Conservation (phyloP, 441 rosid species). For the Corymbia calophylla region DNA sequence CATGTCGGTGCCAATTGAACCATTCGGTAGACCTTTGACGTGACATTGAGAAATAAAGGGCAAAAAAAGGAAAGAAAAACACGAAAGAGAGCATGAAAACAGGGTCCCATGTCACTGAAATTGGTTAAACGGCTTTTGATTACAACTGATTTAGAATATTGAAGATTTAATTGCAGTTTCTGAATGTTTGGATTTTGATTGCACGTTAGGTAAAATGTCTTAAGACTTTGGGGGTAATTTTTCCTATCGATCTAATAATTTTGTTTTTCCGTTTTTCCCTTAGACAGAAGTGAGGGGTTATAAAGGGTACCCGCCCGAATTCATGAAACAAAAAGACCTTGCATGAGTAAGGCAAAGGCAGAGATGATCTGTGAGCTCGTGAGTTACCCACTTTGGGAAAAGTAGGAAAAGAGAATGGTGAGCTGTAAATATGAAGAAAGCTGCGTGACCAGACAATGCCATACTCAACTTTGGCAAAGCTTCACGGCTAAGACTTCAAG, state of each 20-base stretch:
- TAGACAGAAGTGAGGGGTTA: background rate
- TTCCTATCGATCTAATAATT: background rate
- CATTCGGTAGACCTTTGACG: background rate
- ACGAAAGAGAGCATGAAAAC: background rate
- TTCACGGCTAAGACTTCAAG: background rate
- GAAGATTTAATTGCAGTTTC: too few relatives aligned
- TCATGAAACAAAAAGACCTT: background rate
- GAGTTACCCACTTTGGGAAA: background rate
- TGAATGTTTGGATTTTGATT: too few relatives aligned
- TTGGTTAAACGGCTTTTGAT: background rate
- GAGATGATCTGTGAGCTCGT: background rate
- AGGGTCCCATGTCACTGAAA: background rate
- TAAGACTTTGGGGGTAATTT: background rate
- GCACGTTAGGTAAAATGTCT: too few relatives aligned
- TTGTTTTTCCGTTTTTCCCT: background rate
- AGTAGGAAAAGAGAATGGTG: background rate
- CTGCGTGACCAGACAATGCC: background rate
- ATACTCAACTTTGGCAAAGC: background rate
- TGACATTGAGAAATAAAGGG: background rate
- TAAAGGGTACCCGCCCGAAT: background rate
- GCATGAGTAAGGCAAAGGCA: background rate
- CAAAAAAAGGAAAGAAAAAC: background rate
- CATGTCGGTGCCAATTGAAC: background rate
- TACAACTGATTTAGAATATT: too few relatives aligned
- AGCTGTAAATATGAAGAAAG: background rate